Evolutionary conservation across 305 asterid genomes (phyloP).

Genomic region (Solanum hybrid): DNA sequence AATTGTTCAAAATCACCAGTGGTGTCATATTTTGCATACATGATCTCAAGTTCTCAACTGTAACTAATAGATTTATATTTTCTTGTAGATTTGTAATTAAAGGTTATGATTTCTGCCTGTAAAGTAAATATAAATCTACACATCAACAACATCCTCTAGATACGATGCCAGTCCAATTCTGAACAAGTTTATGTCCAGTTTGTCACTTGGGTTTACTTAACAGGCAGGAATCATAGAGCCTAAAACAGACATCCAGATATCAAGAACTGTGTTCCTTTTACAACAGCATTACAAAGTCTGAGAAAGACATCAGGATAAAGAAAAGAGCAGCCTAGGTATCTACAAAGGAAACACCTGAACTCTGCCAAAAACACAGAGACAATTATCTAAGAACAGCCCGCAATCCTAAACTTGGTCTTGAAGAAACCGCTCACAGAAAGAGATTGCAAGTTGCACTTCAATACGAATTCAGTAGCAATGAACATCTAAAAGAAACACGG

Average conservation of each 20-base stretch:
- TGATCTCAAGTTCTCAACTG: background rate
- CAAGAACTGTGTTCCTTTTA: background rate
- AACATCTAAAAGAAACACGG: background rate
- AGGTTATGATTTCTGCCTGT: background rate
- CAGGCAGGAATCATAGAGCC: background rate
- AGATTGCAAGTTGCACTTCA: background rate
- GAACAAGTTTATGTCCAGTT: background rate
- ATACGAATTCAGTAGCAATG: background rate
- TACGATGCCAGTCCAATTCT: background rate
- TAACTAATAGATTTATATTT: background rate
- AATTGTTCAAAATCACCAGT: background rate
- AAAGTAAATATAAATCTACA: background rate
- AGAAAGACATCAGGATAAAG: background rate
- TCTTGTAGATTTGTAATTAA: background rate
- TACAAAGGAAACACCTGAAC: background rate
- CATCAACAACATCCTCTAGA: background rate
- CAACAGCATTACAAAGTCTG: background rate
- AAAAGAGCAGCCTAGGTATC: background rate
- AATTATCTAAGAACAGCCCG: background rate
- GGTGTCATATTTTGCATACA: background rate
- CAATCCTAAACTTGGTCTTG: background rate
- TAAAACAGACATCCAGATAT: background rate
- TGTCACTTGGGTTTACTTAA: background rate
- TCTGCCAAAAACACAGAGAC: background rate
- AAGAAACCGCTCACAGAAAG: background rate